Conservation (phyloP, 352 stramenopile genomes). For the Phytophthora chlamydospora region DNA sequence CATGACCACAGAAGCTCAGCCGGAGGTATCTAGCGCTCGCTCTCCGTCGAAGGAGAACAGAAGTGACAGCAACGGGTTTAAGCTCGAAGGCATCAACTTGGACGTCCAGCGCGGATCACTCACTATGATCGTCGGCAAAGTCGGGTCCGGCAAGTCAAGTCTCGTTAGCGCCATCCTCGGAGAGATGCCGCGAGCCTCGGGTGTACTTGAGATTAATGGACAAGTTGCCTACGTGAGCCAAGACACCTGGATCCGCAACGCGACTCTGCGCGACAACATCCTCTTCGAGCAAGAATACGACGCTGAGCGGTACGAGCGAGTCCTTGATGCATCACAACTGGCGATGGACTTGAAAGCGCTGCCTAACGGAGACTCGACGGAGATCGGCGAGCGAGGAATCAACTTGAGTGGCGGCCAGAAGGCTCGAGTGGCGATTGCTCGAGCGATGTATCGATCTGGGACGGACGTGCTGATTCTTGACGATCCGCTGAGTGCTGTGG, state of each 20-base stretch:
- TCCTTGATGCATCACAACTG: slow-evolving; percentile 48
- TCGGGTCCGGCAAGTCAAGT: slow-evolving; percentile 63
- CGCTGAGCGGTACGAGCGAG: slow-evolving; percentile 35
- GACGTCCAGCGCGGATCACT: slow-evolving; percentile 61
- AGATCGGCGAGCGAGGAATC: slow-evolving; percentile 68
- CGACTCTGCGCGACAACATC: slow-evolving; percentile 92
- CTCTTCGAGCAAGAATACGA: slow-evolving; percentile 68
- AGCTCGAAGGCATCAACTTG: slow-evolving; percentile 50
- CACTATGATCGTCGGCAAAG: slow-evolving; percentile 59
- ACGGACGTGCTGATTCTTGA: slow-evolving; percentile 95
- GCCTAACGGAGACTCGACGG: slow-evolving; percentile 58
- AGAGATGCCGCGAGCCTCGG: slow-evolving; percentile 43
- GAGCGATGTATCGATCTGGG: slow-evolving; percentile 89
- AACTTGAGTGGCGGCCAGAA: slow-evolving; percentile 71
- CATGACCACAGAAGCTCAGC: not conserved
- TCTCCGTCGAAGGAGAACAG: not conserved
- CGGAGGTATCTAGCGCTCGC: not conserved
- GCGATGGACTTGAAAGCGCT: slow-evolving; percentile 46
- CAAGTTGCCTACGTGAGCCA: slow-evolving; percentile 86
- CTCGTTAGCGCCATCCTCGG: slow-evolving; percentile 58
- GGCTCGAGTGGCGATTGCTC: slow-evolving; percentile 85
- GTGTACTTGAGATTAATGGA: slow-evolving; percentile 33
- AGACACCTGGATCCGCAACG: slow-evolving; percentile 92
- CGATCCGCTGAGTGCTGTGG: slow-evolving; percentile 94
- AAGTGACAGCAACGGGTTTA: slow-evolving; percentile 22